Conservation (phyloP, 108 stramenopile genomes). For the Thalassiosira profunda region DNA sequence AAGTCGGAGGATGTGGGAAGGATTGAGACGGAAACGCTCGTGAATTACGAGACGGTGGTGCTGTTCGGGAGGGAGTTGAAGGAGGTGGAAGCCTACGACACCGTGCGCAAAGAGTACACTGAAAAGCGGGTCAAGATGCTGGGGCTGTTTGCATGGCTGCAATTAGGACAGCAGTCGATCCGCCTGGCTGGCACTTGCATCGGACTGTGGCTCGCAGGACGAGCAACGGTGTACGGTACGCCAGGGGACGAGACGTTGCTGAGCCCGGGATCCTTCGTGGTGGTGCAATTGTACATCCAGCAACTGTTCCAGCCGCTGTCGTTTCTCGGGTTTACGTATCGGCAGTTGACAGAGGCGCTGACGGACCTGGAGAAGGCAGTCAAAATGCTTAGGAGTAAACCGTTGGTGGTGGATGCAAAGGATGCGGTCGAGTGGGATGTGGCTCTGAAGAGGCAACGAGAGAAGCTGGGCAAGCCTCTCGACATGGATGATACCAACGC, state of each 20-base stretch:
- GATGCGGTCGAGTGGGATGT: conserved; percentile 46
- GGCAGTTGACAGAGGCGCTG: conserved; percentile 45
- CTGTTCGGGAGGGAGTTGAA: conserved; percentile 49
- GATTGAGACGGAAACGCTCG: conserved; percentile 49
- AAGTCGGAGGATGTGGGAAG: conserved; percentile 47
- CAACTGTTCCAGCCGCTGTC: conserved; percentile 48
- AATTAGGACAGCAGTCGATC: conserved; percentile 49
- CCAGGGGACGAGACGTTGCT: conserved; percentile 5
- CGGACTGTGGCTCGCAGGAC: conserved; percentile 38
- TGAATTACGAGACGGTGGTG: conserved; percentile 56
- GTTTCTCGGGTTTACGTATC: conserved; percentile 42
- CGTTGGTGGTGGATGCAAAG: conserved; percentile 38
- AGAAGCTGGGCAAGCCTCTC: background rate
- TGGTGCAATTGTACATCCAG: conserved; percentile 52
- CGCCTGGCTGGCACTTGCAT: conserved; percentile 27
- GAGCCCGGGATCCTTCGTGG: conserved; percentile 45
- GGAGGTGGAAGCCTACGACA: conserved; percentile 37
- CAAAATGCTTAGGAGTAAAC: conserved; percentile 28
- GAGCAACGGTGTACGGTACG: conserved; percentile 43
- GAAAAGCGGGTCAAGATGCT: conserved; percentile 47
- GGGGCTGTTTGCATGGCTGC: conserved; percentile 37
- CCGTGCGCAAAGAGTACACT: conserved; percentile 33
- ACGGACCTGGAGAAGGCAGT: conserved; percentile 55
- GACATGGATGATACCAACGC: background rate
- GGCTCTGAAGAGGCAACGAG: background rate